Base-by-base conservation (phyloP, 108 stramenopile species). In the Seminavis robusta region DNA sequence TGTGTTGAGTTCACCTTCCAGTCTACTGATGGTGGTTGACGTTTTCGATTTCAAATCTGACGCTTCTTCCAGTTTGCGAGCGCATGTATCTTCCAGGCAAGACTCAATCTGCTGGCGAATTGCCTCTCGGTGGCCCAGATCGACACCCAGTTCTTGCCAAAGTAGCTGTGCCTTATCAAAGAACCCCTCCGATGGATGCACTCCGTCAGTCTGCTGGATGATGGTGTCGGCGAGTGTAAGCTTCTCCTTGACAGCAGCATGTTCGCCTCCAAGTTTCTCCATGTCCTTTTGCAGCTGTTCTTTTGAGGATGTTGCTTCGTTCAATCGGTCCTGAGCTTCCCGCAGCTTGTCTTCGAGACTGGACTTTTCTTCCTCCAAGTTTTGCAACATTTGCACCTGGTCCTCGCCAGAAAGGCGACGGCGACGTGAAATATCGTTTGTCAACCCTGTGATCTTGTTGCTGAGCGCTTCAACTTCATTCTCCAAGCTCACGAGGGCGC, bases 71-170 rank as follows among this genome's bases (percentile, higher is more conserved):
- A 88, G 55, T 52, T 79, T 53, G 41, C 53, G 58, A 7, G 42
- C 16, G 54, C 84, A 86, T n/a, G 81, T 79, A 31, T 81, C 62
- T 51, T 75, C 74, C 1, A 92, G 55, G 43, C 83, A 84, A 32
- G 51, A 47, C 46, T 71, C 67, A 43, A 92, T 76, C 20, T 71
- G 50, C 17, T 56, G 15, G 34, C 76, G 50, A 13, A 61, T 62
- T 33, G 52, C 24, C 32, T 81, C 76, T 21, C 86, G 61, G 4
- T 79, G 54, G 0, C 68, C 58, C 33, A 46, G 36, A 29, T 72
- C 48, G 25, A 76, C 61, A 17, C 90, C 90, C 34, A 86, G 61
- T 26, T 54, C 52, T 9, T 63, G 55, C 79, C 83, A 86, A 27
- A 86, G 48, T 39, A 46, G 50, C 40, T 88, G 90, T 27, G 88